phyloP scores from a whole-genome alignment of 2,329 filamentous ascomycete genomes.

The Aspergillus texensis region DNA sequence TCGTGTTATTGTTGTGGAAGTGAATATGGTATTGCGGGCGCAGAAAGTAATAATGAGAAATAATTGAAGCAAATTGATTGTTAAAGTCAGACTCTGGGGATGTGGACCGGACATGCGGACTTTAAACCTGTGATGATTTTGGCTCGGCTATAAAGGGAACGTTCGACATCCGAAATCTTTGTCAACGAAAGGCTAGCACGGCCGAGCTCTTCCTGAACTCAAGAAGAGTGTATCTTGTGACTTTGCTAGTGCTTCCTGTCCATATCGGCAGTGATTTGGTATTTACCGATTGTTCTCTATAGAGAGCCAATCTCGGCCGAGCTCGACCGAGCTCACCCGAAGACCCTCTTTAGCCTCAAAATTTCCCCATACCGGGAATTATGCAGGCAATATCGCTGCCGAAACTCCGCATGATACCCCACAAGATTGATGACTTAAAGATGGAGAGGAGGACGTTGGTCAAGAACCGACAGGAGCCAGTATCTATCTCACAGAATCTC shows the following conservation, averaged over 20 bases:
- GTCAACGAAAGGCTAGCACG: background rate
- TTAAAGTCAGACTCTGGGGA: background rate
- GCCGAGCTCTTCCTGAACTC: background rate
- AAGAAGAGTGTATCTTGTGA: background rate
- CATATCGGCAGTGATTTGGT: background rate
- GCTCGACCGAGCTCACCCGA: background rate
- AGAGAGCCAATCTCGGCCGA: background rate
- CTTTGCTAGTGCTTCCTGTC: background rate
- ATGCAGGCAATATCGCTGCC: background rate
- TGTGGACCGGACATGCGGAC: background rate
- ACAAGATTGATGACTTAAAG: background rate
- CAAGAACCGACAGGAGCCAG: background rate
- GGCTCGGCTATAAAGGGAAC: background rate
- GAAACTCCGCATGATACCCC: background rate
- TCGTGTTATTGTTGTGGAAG: background rate
- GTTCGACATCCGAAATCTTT: background rate
- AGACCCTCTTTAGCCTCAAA: background rate
- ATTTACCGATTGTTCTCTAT: background rate
- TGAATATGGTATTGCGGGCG: no score
- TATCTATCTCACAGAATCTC: background rate
- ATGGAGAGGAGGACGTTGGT: background rate
- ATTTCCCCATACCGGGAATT: background rate
- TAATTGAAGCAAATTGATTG: background rate
- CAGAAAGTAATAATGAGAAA: background rate
- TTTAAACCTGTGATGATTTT: background rate